Conservation (phyloP, 2,329 filamentous ascomycete genomes). For the Orbilia quercus region DNA sequence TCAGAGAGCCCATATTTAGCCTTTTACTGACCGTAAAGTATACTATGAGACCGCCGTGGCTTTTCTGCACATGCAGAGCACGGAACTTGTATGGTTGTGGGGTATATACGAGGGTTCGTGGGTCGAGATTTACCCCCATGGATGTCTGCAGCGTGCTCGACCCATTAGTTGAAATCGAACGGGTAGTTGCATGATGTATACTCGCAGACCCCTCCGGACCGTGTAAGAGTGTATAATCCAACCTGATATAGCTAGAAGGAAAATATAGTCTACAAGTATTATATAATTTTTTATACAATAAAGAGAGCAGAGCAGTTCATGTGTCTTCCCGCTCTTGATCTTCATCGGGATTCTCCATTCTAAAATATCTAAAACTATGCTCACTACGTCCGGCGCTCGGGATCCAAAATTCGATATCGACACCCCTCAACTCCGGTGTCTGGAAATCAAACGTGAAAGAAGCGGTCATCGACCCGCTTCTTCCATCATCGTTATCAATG, state of each 20-base stretch:
- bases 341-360: not conserved
- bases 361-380: not conserved
- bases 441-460: constrained; percentile 18
- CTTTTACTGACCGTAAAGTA: not conserved
- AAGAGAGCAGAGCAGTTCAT: not conserved
- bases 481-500: not conserved
- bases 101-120: too few relatives aligned
- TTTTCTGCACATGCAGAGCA: constrained; percentile 52
- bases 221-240: too few relatives aligned
- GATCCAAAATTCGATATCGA: constrained; percentile 24
- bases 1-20: constrained; percentile 8
- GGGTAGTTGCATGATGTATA: too few relatives aligned
- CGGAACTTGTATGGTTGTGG: constrained; percentile 9
- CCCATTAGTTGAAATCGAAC: too few relatives aligned
- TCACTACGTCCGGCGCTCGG: constrained; percentile 4
- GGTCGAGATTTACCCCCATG: too few relatives aligned
- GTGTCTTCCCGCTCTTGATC: not conserved
- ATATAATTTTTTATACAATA: too few relatives aligned
- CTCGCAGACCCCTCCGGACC: too few relatives aligned
- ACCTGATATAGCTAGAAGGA: too few relatives aligned
- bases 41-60: constrained; percentile 45
- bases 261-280: too few relatives aligned
- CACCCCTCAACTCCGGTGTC: constrained; percentile 3
- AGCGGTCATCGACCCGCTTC: constrained; percentile 2
- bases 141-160: too few relatives aligned